Percentiles rank a stretch among this genome's conserved stretches.
phyloP scores from a whole-genome alignment of 176 grass and related monocot genomes.

The Otatea glauca region DNA sequence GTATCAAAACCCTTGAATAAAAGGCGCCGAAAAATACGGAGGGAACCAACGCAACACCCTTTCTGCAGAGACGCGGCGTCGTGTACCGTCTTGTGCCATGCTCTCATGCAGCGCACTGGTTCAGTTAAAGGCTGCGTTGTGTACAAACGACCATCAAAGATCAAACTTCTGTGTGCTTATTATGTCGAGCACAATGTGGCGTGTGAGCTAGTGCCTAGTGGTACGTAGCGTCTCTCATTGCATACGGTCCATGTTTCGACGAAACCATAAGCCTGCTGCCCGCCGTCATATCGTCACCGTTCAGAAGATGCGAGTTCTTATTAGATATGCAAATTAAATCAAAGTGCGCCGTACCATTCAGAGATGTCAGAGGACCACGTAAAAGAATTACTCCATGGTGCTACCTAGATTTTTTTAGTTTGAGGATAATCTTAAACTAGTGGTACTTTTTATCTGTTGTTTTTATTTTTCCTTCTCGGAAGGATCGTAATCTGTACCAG shows the following conservation, averaged over 20 bases:
- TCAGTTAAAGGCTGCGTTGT: not conserved
- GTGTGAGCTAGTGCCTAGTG: not conserved
- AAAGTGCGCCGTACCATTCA: not conserved
- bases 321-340: not conserved
- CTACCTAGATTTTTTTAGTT: not conserved
- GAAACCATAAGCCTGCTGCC: not conserved
- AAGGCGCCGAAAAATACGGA: conserved; percentile 35
- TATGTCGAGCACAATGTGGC: not conserved
- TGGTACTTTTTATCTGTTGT: not conserved
- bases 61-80: not conserved
- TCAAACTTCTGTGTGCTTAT: not conserved
- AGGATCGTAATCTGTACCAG: not conserved
- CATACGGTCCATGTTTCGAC: not conserved
- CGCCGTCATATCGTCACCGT: not conserved
- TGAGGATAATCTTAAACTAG: no score
- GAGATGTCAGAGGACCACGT: not conserved
- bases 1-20: conserved; percentile 26
- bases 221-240: not conserved
- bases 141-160: not conserved
- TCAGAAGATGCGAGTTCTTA: not conserved
- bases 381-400: not conserved
- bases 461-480: not conserved
- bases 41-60: not conserved
- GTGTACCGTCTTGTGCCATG: not conserved
- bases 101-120: no score